A percentile compares a stretch with the other conserved stretches of the same genome.
phyloP scores from a whole-genome alignment of 2,329 filamentous ascomycete species.

The Paecilomyces formosus region DNA sequence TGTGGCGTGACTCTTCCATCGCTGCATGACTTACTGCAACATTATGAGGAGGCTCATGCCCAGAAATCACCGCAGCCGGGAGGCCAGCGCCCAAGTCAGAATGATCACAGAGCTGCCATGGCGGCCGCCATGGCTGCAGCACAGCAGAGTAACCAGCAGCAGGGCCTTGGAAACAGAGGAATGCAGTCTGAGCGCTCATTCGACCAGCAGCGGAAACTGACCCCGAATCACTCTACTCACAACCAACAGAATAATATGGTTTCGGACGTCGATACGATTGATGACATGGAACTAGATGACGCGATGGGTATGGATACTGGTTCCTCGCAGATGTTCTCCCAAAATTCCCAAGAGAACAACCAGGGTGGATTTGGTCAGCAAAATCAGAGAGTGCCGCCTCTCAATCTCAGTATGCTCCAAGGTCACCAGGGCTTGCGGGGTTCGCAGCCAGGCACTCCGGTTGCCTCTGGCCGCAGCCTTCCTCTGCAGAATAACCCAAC shows the following conservation, averaged over 20 bases:
- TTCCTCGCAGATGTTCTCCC: conserved; percentile 38
- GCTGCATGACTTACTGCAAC: conserved; percentile 87
- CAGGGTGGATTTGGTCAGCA: conserved; percentile 54
- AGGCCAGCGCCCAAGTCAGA: conserved; percentile 42
- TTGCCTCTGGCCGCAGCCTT: conserved; percentile 59
- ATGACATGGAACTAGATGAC: conserved; percentile 97
- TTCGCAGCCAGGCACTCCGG: conserved; percentile 80
- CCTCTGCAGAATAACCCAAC: conserved; percentile 88
- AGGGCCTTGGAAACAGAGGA: conserved; percentile 24
- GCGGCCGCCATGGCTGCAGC: conserved; percentile 40
- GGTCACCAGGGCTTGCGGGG: conserved; percentile 71
- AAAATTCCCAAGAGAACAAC: conserved; percentile 61
- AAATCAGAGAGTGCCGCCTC: conserved; percentile 53
- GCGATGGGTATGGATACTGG: conserved; percentile 48
- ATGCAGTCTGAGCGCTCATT: conserved; percentile 25
- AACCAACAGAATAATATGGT: conserved; percentile 16
- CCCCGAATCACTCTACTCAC: conserved; percentile 22
- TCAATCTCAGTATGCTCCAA: conserved; percentile 73
- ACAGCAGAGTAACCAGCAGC: conserved; percentile 44
- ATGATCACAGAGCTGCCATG: conserved; percentile 44
- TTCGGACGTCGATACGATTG: conserved; percentile 71
- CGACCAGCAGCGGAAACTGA: conserved; percentile 31
- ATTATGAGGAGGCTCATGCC: conserved; percentile 93
- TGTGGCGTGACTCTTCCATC: conserved; percentile 85
- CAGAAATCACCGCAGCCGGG: conserved; percentile 50